A percentile compares a stretch with the other conserved stretches of the same genome.
Conservation (phyloP, 495 filamentous ascomycete genomes). For the Trichocladium uniseriatum region DNA sequence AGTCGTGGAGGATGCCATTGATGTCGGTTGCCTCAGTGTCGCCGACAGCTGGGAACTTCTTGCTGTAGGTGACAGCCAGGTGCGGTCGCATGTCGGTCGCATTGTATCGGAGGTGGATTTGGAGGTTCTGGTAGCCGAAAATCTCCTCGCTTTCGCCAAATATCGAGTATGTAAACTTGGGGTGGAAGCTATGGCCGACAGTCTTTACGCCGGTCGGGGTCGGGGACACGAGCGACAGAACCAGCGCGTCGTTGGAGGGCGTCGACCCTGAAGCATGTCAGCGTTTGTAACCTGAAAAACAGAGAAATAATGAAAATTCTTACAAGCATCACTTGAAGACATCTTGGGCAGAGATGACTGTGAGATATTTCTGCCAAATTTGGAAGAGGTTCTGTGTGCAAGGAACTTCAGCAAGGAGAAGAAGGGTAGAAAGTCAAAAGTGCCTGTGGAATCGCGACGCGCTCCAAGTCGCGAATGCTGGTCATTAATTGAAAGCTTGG, state of each 20-base stretch:
- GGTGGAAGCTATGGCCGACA: constrained; percentile 57
- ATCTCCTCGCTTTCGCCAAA: constrained; percentile 87
- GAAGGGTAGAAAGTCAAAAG: neutral
- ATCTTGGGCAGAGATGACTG: constrained; percentile 1
- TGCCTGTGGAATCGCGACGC: neutral
- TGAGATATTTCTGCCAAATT: neutral
- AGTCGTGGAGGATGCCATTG: constrained; percentile 52
- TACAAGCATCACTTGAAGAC: constrained; percentile 17
- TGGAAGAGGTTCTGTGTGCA: neutral
- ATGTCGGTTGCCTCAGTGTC: constrained; percentile 63
- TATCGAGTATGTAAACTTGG: constrained; percentile 80
- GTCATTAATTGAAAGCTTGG: neutral
- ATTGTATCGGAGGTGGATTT: constrained; percentile 67
- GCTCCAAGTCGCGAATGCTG: neutral
- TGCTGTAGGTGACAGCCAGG: constrained; percentile 58
- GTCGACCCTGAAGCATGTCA: constrained; percentile 51
- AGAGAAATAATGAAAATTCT: neutral
- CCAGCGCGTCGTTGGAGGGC: constrained; percentile 63
- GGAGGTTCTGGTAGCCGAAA: constrained; percentile 76
- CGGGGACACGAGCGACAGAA: constrained; percentile 59
- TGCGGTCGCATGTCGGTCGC: constrained; percentile 74
- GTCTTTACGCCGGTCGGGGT: constrained; percentile 45
- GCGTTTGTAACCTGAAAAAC: neutral
- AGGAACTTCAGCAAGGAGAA: neutral
- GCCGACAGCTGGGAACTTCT: constrained; percentile 63